Percentiles rank a stretch among this genome's conserved stretches.
Evolutionary conservation across 2,329 filamentous ascomycete species (phyloP).

Genomic region (Cladosporium austrohemisphaericum): DNA sequence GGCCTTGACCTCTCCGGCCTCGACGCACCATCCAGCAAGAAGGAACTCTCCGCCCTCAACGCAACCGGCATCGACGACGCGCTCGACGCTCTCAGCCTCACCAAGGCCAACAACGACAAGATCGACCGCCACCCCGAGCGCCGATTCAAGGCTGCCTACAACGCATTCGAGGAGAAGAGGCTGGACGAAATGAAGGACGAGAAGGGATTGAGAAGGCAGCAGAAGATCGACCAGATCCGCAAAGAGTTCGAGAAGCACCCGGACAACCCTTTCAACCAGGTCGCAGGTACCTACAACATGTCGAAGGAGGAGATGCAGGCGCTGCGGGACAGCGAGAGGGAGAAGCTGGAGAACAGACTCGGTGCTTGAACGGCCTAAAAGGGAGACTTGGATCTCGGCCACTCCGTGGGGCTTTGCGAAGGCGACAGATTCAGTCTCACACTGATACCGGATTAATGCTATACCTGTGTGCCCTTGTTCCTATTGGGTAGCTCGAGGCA

Average conservation of each 20-base stretch:
- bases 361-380: slow-evolving; percentile 19
- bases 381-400: background rate
- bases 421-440: background rate
- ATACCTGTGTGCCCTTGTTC: too few relatives aligned
- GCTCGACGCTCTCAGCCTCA: slow-evolving; percentile 76
- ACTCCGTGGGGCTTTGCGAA: background rate
- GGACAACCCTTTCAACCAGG: slow-evolving; percentile 94
- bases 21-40: slow-evolving; percentile 51
- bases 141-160: slow-evolving; percentile 80
- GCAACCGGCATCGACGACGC: slow-evolving; percentile 91
- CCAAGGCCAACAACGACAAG: slow-evolving; percentile 58
- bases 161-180: slow-evolving; percentile 75
- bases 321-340: slow-evolving; percentile 48
- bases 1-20: slow-evolving; percentile 74
- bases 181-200: slow-evolving; percentile 83
- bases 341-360: slow-evolving; percentile 26
- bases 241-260: slow-evolving; percentile 95
- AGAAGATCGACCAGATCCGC: slow-evolving; percentile 75
- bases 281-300: slow-evolving; percentile 70
- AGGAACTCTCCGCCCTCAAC: slow-evolving; percentile 60
- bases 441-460: too few relatives aligned
- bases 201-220: slow-evolving; percentile 74
- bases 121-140: slow-evolving; percentile 86
- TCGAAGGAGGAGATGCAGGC: slow-evolving; percentile 70
- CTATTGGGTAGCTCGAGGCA: too few relatives aligned